phyloP scores from a whole-genome alignment of 805 yeast species.

The Torulaspora gathmanii region DNA sequence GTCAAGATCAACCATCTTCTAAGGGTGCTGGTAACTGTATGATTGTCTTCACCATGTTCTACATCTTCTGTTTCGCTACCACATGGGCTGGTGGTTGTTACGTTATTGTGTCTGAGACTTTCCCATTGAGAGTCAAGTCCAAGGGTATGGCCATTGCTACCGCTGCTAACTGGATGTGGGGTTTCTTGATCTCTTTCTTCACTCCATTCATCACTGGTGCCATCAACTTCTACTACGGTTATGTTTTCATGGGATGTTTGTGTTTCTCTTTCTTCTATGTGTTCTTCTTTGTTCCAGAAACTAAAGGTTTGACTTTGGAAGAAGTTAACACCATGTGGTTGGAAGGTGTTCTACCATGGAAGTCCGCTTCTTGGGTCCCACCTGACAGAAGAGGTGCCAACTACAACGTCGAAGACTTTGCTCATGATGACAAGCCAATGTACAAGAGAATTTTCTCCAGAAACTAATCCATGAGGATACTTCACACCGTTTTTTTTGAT shows the following conservation, averaged over 20 bases:
- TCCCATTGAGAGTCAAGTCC: constrained; percentile 66
- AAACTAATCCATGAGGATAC: background rate
- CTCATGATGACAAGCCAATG: constrained; percentile 25
- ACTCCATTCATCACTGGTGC: constrained; percentile 64
- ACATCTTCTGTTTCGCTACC: constrained; percentile 66
- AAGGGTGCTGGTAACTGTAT: constrained; percentile 62
- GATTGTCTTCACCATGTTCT: constrained; percentile 68
- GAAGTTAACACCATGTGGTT: constrained; percentile 64
- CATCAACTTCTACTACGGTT: constrained; percentile 68
- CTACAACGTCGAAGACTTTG: constrained; percentile 15
- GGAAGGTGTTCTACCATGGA: constrained; percentile 40
- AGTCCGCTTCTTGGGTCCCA: constrained; percentile 49
- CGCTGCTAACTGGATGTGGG: constrained; percentile 63
- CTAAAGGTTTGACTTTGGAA: constrained; percentile 74
- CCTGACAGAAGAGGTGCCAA: constrained; percentile 16
- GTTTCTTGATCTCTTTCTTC: constrained; percentile 61
- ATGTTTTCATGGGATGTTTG: constrained; percentile 53
- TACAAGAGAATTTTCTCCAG: constrained; percentile 17
- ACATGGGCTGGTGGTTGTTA: constrained; percentile 73
- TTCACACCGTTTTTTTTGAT: constrained; percentile 1
- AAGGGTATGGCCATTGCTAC: constrained; percentile 54
- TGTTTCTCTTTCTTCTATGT: constrained; percentile 54
- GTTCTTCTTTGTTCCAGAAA: constrained; percentile 65
- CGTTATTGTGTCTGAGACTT: constrained; percentile 62
- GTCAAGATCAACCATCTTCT: constrained; percentile 41